Conservation (phyloP, 2,329 filamentous ascomycete species). For the Colletotrichum sp. region DNA sequence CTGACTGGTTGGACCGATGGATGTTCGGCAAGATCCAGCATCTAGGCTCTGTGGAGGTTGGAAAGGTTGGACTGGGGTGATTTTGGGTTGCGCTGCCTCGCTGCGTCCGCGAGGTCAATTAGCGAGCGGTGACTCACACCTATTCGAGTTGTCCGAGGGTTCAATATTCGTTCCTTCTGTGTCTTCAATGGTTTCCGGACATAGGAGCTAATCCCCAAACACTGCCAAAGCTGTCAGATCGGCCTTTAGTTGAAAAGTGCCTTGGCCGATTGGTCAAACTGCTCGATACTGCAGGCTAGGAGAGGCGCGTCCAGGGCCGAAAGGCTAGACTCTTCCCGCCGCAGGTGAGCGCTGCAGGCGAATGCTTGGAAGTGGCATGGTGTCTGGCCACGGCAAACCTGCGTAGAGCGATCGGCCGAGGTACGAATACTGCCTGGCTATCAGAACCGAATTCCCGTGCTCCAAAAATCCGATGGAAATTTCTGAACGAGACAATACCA, state of each 20-base stretch:
- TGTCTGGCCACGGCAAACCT: background rate
- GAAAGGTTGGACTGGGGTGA: background rate
- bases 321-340: background rate
- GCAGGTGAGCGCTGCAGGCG: background rate
- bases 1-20: conserved; percentile 7
- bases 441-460: background rate
- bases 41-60: conserved; percentile 10
- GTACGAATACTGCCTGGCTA: background rate
- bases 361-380: conserved; percentile 6
- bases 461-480: background rate
- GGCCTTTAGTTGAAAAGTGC: background rate
- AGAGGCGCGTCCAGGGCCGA: background rate
- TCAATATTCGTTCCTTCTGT: background rate
- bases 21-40: conserved; percentile 20
- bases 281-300: background rate
- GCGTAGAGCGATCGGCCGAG: background rate
- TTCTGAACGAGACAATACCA: background rate
- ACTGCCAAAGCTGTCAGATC: background rate
- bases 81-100: background rate
- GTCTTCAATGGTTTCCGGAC: background rate
- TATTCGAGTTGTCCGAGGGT: background rate
- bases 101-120: background rate
- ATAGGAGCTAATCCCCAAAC: background rate
- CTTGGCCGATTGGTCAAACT: background rate
- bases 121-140: conserved; percentile 3